A percentile compares a stretch with the other conserved stretches of the same genome.
These are phyloP conservation scores for Mariannaea elegans DNA, from an alignment of 2,329 filamentous ascomycete genomes.

Conservation along the genomic window DNA sequence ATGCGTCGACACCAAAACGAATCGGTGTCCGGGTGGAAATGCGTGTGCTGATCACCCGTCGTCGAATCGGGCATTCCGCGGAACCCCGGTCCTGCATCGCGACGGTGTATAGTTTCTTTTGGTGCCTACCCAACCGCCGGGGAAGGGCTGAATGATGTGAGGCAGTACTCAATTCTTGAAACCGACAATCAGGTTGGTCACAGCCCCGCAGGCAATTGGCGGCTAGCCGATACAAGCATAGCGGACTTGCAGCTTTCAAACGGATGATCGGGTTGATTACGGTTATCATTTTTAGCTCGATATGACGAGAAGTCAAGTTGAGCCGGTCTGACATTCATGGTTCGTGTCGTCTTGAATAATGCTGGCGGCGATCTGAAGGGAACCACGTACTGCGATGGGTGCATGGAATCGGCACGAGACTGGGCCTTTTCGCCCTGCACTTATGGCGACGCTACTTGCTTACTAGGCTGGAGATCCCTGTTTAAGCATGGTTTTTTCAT, in stretches of 20 bases:
- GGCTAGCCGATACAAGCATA: slow-evolving; percentile 8
- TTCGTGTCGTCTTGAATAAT: slow-evolving; percentile 19
- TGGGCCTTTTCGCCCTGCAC: slow-evolving; percentile 27
- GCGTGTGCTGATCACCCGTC: slow-evolving; percentile 36
- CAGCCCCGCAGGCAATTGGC: background rate
- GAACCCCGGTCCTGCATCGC: slow-evolving; percentile 8
- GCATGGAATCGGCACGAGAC: slow-evolving; percentile 20
- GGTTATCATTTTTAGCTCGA: slow-evolving; percentile 2
- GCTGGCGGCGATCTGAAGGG: slow-evolving; percentile 26
- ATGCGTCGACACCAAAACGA: slow-evolving; percentile 32
- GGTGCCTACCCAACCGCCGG: slow-evolving; percentile 18
- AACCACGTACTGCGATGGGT: slow-evolving; percentile 19
- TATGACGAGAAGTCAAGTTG: slow-evolving; percentile 9
- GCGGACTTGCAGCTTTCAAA: slow-evolving; percentile 4
- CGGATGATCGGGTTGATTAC: background rate
- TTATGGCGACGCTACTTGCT: slow-evolving; percentile 39
- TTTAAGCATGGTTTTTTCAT: slow-evolving; percentile 25
- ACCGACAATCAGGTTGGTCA: background rate
- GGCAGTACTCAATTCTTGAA: background rate
- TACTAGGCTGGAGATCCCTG: slow-evolving; percentile 38
- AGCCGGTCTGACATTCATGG: slow-evolving; percentile 23
- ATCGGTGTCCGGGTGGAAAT: slow-evolving; percentile 28
- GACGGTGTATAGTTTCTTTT: slow-evolving; percentile 24
- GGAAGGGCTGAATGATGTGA: slow-evolving; percentile 18
- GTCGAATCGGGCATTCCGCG: slow-evolving; percentile 35